Base-by-base conservation (phyloP, 1,139 yeast genomes). In the Ogataea hybrid region DNA sequence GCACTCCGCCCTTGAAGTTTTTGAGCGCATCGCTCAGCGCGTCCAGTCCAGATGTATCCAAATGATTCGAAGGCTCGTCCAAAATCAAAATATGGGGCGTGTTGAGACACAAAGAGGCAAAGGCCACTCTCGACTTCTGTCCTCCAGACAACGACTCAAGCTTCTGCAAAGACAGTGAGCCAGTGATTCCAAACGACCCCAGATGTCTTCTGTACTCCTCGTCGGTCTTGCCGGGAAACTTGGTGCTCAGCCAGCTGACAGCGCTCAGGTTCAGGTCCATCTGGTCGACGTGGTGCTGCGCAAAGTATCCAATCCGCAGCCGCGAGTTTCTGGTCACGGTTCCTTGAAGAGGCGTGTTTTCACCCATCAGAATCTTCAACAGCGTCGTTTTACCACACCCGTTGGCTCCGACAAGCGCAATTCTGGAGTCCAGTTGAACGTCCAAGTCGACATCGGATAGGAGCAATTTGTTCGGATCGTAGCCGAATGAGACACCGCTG, bases 281-380 rank as follows among this genome's bases (percentile, higher is more conserved):
- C n/a, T 92, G 84, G 59, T 92, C 99, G 52, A 92, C 95, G 60
- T 92, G 98, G 63, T 92, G 98, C 69, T 92, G 99, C n/a, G 99
- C 97, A 70, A 92, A 92, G 66, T 94, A 94, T 15, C 96, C 98
- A 39, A 92, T 84, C 67, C 98, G 78, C 53, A 92, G 70, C 56
- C 97, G 77, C 31, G 95, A 85, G 59, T 92, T 90, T 51, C 81
- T 77, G 23, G 86, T 75, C 14, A 90, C 84, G 46, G 75, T 71
- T 45, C 99, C 99, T 9, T 68, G 70, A 33, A 79, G 57, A 3
- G 98, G 97, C 17, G 71, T 67, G 43, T 85, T 68, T 53, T 74
- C 78, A 49, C 87, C 96, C 77, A 90, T 82, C 54, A 92, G 71
- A 42, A 92, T 71, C 63, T 90, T 92, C 59, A 92, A 74, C 51